Evolutionary conservation across 164 flowering plant species (phyloP).

Genomic region (Berberis vulgaris): DNA sequence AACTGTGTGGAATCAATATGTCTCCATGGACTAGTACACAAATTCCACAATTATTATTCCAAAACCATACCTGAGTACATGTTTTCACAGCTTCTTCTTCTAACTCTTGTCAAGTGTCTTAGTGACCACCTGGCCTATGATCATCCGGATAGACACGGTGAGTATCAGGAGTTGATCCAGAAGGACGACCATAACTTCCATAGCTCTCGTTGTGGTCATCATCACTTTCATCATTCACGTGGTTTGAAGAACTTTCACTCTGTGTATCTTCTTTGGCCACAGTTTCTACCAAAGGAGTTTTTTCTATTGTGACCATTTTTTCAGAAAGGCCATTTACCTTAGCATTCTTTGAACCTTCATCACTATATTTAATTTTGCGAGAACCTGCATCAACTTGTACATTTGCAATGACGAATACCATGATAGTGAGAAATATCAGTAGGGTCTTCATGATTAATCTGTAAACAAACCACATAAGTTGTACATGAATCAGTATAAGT

Average conservation of each 20-base stretch:
- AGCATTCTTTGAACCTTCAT: not conserved
- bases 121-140: not conserved
- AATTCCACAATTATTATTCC: no score
- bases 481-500: not conserved
- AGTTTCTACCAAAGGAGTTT: no score
- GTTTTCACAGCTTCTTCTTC: no score
- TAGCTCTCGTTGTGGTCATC: not conserved
- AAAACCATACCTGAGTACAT: no score
- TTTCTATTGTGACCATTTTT: not conserved
- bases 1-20: no score
- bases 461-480: not conserved
- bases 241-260: not conserved
- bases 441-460: constrained; percentile 4
- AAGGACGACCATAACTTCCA: not conserved
- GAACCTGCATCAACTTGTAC: no score
- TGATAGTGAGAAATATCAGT: not conserved
- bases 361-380: no score
- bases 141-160: not conserved
- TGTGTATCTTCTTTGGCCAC: not conserved
- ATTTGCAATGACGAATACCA: not conserved
- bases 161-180: not conserved
- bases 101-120: no score
- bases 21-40: no score
- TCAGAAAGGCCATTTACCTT: not conserved
- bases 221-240: not conserved